phyloP scores from a whole-genome alignment of 768 basidiomycete species.

The Mycena metata region DNA sequence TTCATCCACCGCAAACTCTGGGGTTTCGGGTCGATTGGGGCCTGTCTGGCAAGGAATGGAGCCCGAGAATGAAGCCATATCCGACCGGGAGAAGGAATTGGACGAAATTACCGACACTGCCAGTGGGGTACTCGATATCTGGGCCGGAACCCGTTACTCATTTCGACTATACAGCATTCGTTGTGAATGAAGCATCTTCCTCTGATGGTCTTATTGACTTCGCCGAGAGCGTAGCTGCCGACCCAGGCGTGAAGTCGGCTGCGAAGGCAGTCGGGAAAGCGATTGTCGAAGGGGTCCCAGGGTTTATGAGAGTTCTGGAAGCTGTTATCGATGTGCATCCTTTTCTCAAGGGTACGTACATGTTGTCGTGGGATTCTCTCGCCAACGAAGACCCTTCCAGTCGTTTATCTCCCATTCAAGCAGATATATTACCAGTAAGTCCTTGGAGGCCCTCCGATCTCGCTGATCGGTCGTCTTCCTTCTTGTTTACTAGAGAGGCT shows the following conservation, averaged over 20 bases:
- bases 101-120: no score
- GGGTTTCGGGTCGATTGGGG: no score
- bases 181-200: constrained; percentile 6
- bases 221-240: not conserved
- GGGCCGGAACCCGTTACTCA: no score
- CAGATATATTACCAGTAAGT: constrained; percentile 27
- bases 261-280: constrained; percentile 13
- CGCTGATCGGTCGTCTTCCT: not conserved
- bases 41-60: no score
- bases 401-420: constrained; percentile 28
- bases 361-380: not conserved
- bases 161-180: no score
- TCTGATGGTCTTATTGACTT: constrained; percentile 13
- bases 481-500: no score
- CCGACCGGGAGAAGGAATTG: no score
- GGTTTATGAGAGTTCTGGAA: constrained; percentile 22
- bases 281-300: constrained; percentile 26
- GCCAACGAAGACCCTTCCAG: not conserved
- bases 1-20: no score
- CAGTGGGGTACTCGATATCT: no score
- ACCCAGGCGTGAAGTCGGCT: no score
- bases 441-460: not conserved
- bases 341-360: constrained; percentile 23
- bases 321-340: constrained; percentile 18
- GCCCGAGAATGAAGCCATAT: no score